A percentile compares a stretch with the other conserved stretches of the same genome.
These are phyloP conservation scores for Fusarium globosum DNA, from an alignment of 2,329 filamentous ascomycete genomes.

Conservation along the genomic window DNA sequence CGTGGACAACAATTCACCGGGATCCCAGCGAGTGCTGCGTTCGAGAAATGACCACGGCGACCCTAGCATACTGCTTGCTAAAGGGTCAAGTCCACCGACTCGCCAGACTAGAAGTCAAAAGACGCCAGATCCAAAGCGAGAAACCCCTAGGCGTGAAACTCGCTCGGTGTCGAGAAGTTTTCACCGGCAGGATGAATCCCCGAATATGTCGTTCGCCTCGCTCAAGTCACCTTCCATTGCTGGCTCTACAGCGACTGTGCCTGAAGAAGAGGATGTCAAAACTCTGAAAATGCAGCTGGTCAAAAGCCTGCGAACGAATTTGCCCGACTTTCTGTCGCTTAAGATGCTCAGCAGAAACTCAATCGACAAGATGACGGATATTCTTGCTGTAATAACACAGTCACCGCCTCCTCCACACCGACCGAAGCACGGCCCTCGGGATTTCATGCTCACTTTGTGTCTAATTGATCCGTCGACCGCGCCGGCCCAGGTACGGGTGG, in stretches of 20 bases:
- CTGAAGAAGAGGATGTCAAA: conserved; percentile 46
- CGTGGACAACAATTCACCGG: conserved; percentile 35
- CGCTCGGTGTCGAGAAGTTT: conserved; percentile 39
- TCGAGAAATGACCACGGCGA: conserved; percentile 41
- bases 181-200: conserved; percentile 34
- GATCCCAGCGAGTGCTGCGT: conserved; percentile 44
- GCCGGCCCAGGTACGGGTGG: conserved; percentile 62
- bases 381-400: conserved; percentile 65
- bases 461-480: conserved; percentile 67
- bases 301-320: conserved; percentile 58
- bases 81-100: conserved; percentile 36
- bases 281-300: conserved; percentile 59
- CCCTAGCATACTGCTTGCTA: conserved; percentile 43
- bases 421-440: conserved; percentile 67
- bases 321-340: conserved; percentile 65
- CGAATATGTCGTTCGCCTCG: conserved; percentile 35
- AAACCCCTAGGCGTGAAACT: conserved; percentile 40
- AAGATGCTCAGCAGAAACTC: conserved; percentile 63
- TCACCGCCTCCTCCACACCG: conserved; percentile 62
- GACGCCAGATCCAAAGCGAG: conserved; percentile 38
- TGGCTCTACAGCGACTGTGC: conserved; percentile 33
- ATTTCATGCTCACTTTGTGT: conserved; percentile 69
- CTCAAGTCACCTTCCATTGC: conserved; percentile 47
- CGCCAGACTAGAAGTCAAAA: conserved; percentile 37
- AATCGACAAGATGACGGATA: conserved; percentile 61